Base-by-base conservation (phyloP, 805 yeast genomes). In the Candida succiphila region DNA sequence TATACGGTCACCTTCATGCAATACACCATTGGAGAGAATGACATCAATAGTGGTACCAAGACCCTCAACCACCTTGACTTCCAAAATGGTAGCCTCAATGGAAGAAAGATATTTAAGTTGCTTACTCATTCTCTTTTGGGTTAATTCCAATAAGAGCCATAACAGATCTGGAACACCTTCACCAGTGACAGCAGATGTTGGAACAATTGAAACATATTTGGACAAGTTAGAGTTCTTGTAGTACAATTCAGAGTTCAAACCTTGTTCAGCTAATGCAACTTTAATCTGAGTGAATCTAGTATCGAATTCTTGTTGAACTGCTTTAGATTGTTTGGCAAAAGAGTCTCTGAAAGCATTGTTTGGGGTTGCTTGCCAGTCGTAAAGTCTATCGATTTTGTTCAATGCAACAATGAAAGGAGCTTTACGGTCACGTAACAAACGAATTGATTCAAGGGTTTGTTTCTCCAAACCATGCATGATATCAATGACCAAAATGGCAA, bases 161-260 rank as follows among this genome's bases (percentile, higher is more conserved):
- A 92, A 75, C 65, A 92, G 72, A 75, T 92, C 99, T 32, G 99
- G 98, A 49, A 92, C 94, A 83, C 99, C 99, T 65, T 92, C 99
- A 60, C 99, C 99, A 12, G 96, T 88, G 29, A 88, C 94, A 36
- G 99, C 99, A 41, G 97, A 89, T 15, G 99, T 92, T 48, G 99
- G 98, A 29, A 92, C 95, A 49, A 92, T 82, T 25, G 96, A 87
- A 36, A 92, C 98, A 52, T 79, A 86, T 58, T 87, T 86, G 36
- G 96, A 65, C 72, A 89, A 65, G 66, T 89, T 92, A 61, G 81
- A 83, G 73, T 92, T 92, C 61, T 89, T 85, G 83, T 70, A 92
- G 63, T 92, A 92, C 43, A 92, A 72, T 64, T 94, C 98, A 36
- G 97, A 84, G 68, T 92, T 92, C 67, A 92, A 78, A 52, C 98